These are phyloP conservation scores for Kwoniella sp. DNA, from an alignment of 768 basidiomycete species.

Conservation along the genomic window DNA sequence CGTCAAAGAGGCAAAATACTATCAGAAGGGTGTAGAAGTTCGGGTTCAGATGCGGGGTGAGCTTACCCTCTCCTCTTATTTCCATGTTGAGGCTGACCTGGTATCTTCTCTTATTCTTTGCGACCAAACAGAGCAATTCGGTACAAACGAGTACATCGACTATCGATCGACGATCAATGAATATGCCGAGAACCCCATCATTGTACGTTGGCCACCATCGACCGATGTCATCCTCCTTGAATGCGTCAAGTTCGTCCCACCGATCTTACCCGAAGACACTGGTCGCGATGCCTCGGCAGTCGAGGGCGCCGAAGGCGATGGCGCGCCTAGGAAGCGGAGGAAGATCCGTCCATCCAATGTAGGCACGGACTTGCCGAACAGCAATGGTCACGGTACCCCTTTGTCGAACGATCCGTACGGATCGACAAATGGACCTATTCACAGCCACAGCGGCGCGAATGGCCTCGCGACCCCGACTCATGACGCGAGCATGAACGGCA, in stretches of 20 bases:
- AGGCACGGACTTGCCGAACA: background rate
- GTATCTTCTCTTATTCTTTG: background rate
- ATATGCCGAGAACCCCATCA: constrained; percentile 25
- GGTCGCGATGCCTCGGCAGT: background rate
- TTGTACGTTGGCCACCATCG: constrained; percentile 15
- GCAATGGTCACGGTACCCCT: background rate
- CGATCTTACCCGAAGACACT: constrained; percentile 31
- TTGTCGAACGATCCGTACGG: background rate
- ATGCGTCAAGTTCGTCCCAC: constrained; percentile 34
- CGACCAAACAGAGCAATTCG: constrained; percentile 38
- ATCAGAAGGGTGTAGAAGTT: constrained; percentile 35
- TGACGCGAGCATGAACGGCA: background rate
- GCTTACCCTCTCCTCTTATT: background rate
- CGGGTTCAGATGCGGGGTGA: constrained; percentile 40
- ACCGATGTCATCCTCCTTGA: constrained; percentile 25
- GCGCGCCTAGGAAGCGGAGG: constrained; percentile 10
- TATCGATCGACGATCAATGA: constrained; percentile 36
- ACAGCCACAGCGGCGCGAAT: background rate
- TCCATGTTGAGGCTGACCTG: background rate
- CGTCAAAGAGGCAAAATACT: constrained; percentile 45
- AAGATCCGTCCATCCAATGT: constrained; percentile 16
- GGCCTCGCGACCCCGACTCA: background rate
- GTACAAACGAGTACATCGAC: constrained; percentile 39
- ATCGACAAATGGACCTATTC: background rate
- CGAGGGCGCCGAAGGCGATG: background rate